Percentiles rank a stretch among this genome's conserved stretches.
phyloP scores from a whole-genome alignment of 805 yeast genomes.

The Dipodascus geniculatus region DNA sequence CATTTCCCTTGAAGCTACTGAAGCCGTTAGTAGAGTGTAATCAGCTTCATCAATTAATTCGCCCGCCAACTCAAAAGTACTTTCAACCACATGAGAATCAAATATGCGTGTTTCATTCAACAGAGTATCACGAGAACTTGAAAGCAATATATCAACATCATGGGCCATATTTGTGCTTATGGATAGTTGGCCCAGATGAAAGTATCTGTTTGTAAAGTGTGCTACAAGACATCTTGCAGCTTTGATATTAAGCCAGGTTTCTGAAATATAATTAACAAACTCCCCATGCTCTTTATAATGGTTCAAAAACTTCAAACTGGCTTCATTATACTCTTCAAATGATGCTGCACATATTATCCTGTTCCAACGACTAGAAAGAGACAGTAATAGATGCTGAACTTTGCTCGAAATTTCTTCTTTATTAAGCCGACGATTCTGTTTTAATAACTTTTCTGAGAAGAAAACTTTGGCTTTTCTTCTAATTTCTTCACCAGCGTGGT shows the following conservation, averaged over 20 bases:
- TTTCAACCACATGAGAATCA: too few species aligned
- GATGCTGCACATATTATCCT: background rate
- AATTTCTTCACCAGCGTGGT: background rate
- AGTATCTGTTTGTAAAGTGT: background rate
- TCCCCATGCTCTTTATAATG: background rate
- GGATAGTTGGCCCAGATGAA: background rate
- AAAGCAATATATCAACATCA: background rate
- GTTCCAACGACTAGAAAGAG: background rate
- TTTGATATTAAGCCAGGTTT: background rate
- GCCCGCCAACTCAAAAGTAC: too few species aligned
- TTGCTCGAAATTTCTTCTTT: background rate
- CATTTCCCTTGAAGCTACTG: too few species aligned
- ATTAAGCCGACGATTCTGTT: background rate
- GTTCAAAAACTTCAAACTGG: background rate
- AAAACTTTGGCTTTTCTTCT: background rate
- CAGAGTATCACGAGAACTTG: background rate
- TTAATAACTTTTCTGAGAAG: background rate
- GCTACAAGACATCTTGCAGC: background rate
- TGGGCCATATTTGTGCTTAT: background rate
- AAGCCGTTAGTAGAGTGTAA: too few species aligned
- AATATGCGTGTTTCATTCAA: background rate
- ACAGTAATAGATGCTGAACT: background rate
- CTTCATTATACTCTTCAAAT: background rate
- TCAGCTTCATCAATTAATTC: too few species aligned
- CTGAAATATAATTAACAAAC: background rate